phyloP scores from a whole-genome alignment of 805 yeast species.

The Candida manassasensis region DNA sequence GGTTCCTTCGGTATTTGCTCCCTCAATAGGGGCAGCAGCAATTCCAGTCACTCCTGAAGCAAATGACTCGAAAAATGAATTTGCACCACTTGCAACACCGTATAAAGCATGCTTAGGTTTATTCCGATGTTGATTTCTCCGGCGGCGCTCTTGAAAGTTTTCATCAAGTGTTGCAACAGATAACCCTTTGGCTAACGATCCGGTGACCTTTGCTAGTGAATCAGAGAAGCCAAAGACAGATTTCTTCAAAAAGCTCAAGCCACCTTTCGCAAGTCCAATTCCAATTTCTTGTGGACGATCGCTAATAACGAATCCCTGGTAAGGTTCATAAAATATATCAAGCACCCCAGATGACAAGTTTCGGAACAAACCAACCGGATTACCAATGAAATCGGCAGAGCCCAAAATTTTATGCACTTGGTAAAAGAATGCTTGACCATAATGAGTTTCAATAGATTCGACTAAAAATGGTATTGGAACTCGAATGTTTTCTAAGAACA shows the following conservation, averaged over 20 bases:
- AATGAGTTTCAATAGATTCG: conserved; percentile 74
- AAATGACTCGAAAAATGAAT: conserved; percentile 80
- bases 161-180: conserved; percentile 86
- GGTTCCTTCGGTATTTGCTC: conserved; percentile 86
- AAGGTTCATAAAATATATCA: conserved; percentile 96
- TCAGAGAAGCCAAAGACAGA: conserved; percentile 94
- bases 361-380: conserved; percentile 95
- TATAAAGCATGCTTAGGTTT: conserved; percentile 79
- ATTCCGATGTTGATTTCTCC: conserved; percentile 70
- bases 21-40: conserved; percentile 86
- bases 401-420: conserved; percentile 92
- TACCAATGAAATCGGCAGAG: conserved; percentile 93
- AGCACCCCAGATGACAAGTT: conserved; percentile 90
- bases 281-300: conserved; percentile 97
- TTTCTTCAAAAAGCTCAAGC: conserved; percentile 87
- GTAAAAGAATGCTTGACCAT: conserved; percentile 85
- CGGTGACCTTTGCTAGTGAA: conserved; percentile 87
- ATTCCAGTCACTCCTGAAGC: conserved; percentile 87
- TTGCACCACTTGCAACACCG: conserved; percentile 82
- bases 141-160: conserved; percentile 75
- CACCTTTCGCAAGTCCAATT: conserved; percentile 93
- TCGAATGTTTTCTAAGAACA: conserved; percentile 82
- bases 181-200: conserved; percentile 90
- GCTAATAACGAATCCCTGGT: conserved; percentile 88
- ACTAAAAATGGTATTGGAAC: conserved; percentile 74